Evolutionary conservation across 148 eudicot species (phyloP).

Genomic region (Camellia granthamiana): DNA sequence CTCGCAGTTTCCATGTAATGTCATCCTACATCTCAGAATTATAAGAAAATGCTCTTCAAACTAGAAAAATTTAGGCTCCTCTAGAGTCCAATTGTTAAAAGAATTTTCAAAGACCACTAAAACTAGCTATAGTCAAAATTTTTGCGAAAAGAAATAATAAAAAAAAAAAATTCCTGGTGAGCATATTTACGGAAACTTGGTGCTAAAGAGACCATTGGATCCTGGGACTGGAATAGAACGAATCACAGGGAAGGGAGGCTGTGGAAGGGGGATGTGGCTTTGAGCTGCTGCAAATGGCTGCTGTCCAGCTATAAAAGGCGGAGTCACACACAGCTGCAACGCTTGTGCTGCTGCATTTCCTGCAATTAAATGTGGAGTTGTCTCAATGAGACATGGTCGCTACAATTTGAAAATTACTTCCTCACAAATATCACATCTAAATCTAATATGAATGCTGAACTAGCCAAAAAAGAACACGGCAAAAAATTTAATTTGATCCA

Average conservation of each 20-base stretch:
- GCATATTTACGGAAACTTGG: conserved; percentile 44
- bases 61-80: conserved; percentile 3
- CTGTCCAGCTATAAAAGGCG: conserved; percentile 42
- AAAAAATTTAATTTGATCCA: no score
- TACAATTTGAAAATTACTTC: not conserved
- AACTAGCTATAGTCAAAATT: conserved; percentile 19
- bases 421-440: not conserved
- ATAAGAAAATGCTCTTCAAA: not conserved
- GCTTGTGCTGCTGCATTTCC: conserved; percentile 45
- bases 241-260: conserved; percentile 42
- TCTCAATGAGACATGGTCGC: not conserved
- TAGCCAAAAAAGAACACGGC: not conserved
- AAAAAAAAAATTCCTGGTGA: not conserved
- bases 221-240: conserved; percentile 39
- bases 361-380: conserved; percentile 25
- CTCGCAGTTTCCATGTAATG: not conserved
- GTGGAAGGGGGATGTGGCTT: conserved; percentile 48
- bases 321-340: conserved; percentile 41
- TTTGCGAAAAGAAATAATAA: not conserved
- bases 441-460: no score
- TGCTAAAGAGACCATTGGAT: conserved; percentile 31
- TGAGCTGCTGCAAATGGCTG: conserved; percentile 44
- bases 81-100: no score
- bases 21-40: not conserved
- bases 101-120: not conserved